phyloP scores from a whole-genome alignment of 1,284 basidiomycete genomes.

The Cryptococcus sp. region DNA sequence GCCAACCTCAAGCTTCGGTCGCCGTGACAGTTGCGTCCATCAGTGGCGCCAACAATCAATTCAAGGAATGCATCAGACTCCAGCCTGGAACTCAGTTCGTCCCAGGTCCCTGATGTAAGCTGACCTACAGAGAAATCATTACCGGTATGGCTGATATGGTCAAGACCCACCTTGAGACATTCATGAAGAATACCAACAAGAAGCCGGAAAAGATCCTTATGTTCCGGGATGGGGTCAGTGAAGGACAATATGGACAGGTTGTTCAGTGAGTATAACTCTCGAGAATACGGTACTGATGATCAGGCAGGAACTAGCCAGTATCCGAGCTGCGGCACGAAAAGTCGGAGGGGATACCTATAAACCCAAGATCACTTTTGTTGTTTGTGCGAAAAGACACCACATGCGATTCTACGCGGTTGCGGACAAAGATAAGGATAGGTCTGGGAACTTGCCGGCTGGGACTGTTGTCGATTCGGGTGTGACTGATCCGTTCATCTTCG shows the following conservation, averaged over 20 bases:
- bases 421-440: slow-evolving; percentile 41
- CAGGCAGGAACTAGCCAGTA: slow-evolving; percentile 34
- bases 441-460: slow-evolving; percentile 48
- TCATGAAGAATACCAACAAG: slow-evolving; percentile 30
- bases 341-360: slow-evolving; percentile 32
- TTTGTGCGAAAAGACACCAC: slow-evolving; percentile 48
- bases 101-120: background rate
- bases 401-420: slow-evolving; percentile 51
- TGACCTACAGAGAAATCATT: slow-evolving; percentile 27
- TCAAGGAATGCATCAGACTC: slow-evolving; percentile 45
- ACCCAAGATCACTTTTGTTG: slow-evolving; percentile 46
- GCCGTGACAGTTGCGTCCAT: slow-evolving; percentile 50
- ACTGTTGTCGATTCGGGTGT: slow-evolving; percentile 46
- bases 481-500: slow-evolving; percentile 40
- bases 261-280: slow-evolving; percentile 32
- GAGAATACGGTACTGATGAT: background rate
- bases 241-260: slow-evolving; percentile 51
- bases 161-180: slow-evolving; percentile 27
- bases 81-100: slow-evolving; percentile 48
- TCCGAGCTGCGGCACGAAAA: slow-evolving; percentile 18
- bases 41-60: slow-evolving; percentile 42
- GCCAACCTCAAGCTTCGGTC: slow-evolving; percentile 50
- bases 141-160: slow-evolving; percentile 31
- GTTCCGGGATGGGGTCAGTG: slow-evolving; percentile 52
- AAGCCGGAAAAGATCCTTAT: slow-evolving; percentile 46